Conservation (phyloP, 169 alveolate genomes). For the Amoebophrya sp. region DNA sequence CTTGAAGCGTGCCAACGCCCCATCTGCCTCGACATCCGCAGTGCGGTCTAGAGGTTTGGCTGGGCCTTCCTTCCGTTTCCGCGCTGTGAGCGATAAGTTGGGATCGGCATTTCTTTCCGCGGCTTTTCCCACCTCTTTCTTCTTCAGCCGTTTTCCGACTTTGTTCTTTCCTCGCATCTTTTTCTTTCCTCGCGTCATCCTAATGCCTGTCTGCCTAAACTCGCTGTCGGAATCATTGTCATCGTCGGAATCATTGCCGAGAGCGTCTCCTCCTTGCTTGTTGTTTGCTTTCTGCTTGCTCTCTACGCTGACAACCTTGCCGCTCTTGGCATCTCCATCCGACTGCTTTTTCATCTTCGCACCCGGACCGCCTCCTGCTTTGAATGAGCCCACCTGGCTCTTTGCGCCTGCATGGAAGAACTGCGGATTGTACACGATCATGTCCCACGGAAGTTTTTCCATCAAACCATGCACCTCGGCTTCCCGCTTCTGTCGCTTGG, state of each 20-base stretch:
- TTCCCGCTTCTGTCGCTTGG: conserved; percentile 59
- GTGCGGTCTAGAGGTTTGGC: not conserved
- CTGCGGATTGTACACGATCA: conserved; percentile 65
- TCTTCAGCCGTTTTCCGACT: conserved; percentile 20
- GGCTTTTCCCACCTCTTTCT: not conserved
- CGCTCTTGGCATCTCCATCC: not conserved
- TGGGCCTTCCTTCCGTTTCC: not conserved
- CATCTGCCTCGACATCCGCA: not conserved
- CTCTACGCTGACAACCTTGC: not conserved
- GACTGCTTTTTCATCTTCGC: not conserved
- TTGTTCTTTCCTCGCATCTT: conserved; percentile 1
- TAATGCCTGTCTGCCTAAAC: not conserved
- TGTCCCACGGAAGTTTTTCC: conserved; percentile 74
- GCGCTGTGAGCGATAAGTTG: no score
- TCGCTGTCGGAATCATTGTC: not conserved
- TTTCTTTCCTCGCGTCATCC: not conserved
- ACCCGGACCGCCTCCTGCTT: not conserved
- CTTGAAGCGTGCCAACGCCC: not conserved
- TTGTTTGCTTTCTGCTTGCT: not conserved
- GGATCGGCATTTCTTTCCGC: not conserved
- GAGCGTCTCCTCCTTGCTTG: not conserved
- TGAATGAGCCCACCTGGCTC: not conserved
- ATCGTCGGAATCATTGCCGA: not conserved
- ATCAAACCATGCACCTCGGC: conserved; percentile 64
- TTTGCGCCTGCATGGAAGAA: not conserved